Conservation (phyloP, 805 yeast species). For the Spathaspora gorwiae region DNA sequence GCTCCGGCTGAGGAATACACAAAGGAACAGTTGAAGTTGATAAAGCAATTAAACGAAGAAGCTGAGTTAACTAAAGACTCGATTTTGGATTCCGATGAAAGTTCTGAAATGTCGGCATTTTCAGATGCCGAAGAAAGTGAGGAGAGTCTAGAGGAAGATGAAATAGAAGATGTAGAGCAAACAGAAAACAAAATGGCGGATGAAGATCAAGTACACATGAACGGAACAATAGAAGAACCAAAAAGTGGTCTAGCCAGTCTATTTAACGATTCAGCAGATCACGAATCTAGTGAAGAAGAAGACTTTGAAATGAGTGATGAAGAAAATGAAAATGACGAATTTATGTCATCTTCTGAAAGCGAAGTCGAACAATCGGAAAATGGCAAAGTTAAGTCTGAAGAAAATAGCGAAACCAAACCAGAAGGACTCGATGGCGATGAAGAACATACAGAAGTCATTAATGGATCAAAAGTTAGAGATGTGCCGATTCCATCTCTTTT, state of each 20-base stretch:
- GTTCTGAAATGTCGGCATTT: not conserved
- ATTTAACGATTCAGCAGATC: constrained; percentile 11
- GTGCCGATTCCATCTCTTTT: constrained; percentile 75
- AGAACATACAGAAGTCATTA: constrained; percentile 28
- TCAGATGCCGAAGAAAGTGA: constrained; percentile 5
- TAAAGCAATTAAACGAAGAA: constrained; percentile 15
- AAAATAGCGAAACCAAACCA: constrained; percentile 7
- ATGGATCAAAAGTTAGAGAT: constrained; percentile 46
- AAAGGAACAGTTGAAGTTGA: constrained; percentile 29
- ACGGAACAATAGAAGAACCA: not conserved
- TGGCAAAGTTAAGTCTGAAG: constrained; percentile 12
- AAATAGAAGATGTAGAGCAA: not conserved
- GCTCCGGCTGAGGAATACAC: constrained; percentile 15
- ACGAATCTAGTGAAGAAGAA: constrained; percentile 11
- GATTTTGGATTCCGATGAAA: constrained; percentile 6
- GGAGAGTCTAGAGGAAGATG: constrained; percentile 2
- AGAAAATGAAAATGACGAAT: constrained; percentile 6
- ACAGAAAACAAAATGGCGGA: not conserved
- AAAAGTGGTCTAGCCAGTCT: constrained; percentile 5
- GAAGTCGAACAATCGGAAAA: constrained; percentile 7
- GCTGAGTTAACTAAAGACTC: constrained; percentile 6
- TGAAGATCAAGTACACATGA: not conserved
- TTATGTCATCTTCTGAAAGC: constrained; percentile 2
- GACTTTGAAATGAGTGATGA: constrained; percentile 5
- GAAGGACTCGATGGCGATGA: constrained; percentile 7